Base-by-base conservation (phyloP, 495 filamentous ascomycete genomes). In the Penicillium simplicissimum region DNA sequence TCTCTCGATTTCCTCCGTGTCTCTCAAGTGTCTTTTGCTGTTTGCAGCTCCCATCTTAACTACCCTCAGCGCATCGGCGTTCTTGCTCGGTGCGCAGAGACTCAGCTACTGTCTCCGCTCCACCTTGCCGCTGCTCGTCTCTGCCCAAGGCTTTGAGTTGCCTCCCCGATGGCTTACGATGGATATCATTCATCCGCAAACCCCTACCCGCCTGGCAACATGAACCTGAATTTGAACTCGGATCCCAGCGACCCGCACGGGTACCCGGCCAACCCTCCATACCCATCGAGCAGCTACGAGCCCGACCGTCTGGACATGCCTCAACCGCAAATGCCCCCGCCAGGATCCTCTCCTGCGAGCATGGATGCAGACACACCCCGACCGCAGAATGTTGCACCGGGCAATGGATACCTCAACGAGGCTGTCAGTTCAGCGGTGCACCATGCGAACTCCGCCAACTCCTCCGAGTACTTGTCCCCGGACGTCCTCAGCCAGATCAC, bases 401-500 rank as follows among this genome's bases (percentile, higher is more conserved):
- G 49, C 13, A 21, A 53, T 17, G 74, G 70, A 14, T 58, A 71
- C 55, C 74, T 77, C 75, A 84, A 80, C 60, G 80, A 83, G 38
- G 81, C 81, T 58, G 79, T 84, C 31, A 73, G 64, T 54, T 79
- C 77, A 8, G 80, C 82, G 1, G 75, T 82, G 17, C 56, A 75
- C 42, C 69, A 72, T 45, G 68, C 71, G 6, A 72, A 75, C 35
- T 68, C 70, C 17, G 58, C 74, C 1, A 72, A 75, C 37, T 68
- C 70, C 17, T 59, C 74, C 1, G 66, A 65, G 19, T 77, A 81
- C 42, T 59, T 83, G 14, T 76, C 81, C 2, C 82, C 81, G 1
- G 82, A 85, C 8, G 64, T 84, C 4, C 65, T 85, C 38, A 74
- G 77, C 25, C 80, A 83, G 59, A 79, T 81, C 55, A 85, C 82